Base-by-base conservation (phyloP, 495 filamentous ascomycete genomes). In the Collariella sp. region DNA sequence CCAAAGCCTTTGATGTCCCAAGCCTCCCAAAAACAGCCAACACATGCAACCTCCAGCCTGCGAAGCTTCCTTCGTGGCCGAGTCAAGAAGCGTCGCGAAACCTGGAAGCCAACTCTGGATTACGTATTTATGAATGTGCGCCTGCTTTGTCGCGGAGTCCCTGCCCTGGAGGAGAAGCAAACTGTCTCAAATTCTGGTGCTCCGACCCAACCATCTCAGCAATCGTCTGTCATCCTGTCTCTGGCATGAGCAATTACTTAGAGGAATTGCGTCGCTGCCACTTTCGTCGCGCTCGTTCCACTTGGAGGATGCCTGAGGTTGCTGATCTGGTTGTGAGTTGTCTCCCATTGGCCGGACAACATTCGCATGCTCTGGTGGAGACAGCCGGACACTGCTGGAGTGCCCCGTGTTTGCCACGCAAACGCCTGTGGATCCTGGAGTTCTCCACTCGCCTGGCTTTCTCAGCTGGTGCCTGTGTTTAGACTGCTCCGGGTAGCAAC, bases 331-430 rank as follows among this genome's bases (percentile, higher is more conserved):
- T n/a, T n/a, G n/a, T n/a, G 26, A 31, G 4, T 31, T 9, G 4
- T 31, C 26, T 9, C 9, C 26, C 26, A 31, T 9, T 31, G 26
- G 26, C 26, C n/a, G n/a, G n/a, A n/a, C n/a, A n/a, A n/a, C n/a
- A n/a, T n/a, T n/a, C n/a, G n/a, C n/a, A n/a, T 49, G 33, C 33
- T 39, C 46, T 33, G 23, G 31, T 49, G n/a, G n/a, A n/a, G n/a
- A n/a, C n/a, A n/a, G 45, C 15, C 31, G 11, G 31, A 9, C 45
- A 36, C 20, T 11, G 34, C 19, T 48, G 29, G 45, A 19, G 31
- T 33, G 18, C 31, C 45, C 36, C n/a, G n/a, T 23, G 20, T 10
- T 50, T 50, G 47, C 47, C 47, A 50, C 47, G 47, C 46, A 49
- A 20, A 18, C 29, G 20, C 10, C 46, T 31, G 33, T 39, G 46